Conservation (phyloP, 805 yeast species). For the Saccharomyces paradoxus region DNA sequence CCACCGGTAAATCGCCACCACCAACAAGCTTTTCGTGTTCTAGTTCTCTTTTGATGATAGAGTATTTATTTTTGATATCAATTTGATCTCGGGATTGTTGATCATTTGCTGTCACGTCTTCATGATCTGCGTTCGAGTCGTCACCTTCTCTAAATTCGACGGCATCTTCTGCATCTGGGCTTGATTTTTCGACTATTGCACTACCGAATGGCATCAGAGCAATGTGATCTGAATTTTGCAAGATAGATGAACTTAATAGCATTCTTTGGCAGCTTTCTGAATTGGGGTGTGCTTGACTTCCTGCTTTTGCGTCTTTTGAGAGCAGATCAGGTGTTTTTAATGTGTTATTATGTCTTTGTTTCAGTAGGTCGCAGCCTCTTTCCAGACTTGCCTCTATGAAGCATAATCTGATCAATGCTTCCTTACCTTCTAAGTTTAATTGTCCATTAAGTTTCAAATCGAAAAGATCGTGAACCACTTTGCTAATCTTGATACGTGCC, state of each 20-base stretch:
- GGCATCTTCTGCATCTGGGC: constrained; percentile 26
- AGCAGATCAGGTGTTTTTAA: background rate
- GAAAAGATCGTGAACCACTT: constrained; percentile 50
- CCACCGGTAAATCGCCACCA: constrained; percentile 6
- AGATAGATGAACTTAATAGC: background rate
- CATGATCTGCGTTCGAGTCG: background rate
- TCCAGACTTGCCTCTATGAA: constrained; percentile 65
- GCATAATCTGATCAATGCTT: constrained; percentile 61
- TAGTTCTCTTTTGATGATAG: background rate
- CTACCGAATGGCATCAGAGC: constrained; percentile 34
- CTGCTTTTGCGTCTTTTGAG: background rate
- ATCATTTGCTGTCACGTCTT: background rate
- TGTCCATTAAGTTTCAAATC: constrained; percentile 46
- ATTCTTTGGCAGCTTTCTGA: background rate
- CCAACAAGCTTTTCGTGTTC: background rate
- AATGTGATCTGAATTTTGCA: constrained; percentile 5
- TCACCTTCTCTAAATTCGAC: constrained; percentile 20
- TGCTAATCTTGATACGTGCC: constrained; percentile 36
- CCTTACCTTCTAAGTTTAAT: constrained; percentile 67
- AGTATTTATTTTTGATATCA: background rate
- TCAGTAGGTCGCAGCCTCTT: constrained; percentile 36
- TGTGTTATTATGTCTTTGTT: constrained; percentile 17
- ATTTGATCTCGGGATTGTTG: background rate
- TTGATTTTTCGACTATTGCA: constrained; percentile 21
- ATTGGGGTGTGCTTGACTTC: background rate